Percentiles rank a stretch among this genome's conserved stretches.
phyloP scores from a whole-genome alignment of 768 basidiomycete species.

The Harrya chromipes region DNA sequence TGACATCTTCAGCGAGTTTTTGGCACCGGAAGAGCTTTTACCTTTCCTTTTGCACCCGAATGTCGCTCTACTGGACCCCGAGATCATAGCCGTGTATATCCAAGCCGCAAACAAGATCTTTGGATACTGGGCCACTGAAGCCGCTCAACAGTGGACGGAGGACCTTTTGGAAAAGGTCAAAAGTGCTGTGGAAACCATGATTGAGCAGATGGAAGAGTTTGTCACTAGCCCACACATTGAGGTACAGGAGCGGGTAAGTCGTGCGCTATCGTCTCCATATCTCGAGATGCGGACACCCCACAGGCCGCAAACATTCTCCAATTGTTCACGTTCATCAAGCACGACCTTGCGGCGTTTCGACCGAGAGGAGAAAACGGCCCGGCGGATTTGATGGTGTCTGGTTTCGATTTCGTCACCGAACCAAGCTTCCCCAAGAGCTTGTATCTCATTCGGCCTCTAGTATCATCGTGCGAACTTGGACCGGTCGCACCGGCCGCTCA shows the following conservation, averaged over 20 bases:
- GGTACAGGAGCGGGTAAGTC: slow-evolving; percentile 84
- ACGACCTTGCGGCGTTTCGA: slow-evolving; percentile 60
- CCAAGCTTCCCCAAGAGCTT: slow-evolving; percentile 85
- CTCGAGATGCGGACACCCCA: slow-evolving; percentile 2
- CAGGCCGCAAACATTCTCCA: slow-evolving; percentile 82
- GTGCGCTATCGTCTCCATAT: neutral
- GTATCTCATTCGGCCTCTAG: slow-evolving; percentile 79
- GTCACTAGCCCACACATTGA: slow-evolving; percentile 69
- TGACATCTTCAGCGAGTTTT: slow-evolving; percentile 56
- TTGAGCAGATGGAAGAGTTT: slow-evolving; percentile 58
- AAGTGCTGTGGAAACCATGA: slow-evolving; percentile 57
- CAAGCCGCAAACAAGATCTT: slow-evolving; percentile 86
- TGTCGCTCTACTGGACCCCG: slow-evolving; percentile 53
- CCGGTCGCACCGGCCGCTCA: slow-evolving; percentile 82
- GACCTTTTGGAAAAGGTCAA: slow-evolving; percentile 66
- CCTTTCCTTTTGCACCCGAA: slow-evolving; percentile 64
- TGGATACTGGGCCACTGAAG: slow-evolving; percentile 75
- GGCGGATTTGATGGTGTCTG: slow-evolving; percentile 36
- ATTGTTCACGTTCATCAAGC: slow-evolving; percentile 70
- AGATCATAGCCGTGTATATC: slow-evolving; percentile 75
- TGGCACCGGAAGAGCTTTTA: slow-evolving; percentile 71
- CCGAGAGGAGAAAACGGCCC: slow-evolving; percentile 38
- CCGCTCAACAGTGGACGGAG: slow-evolving; percentile 75
- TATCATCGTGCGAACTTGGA: slow-evolving; percentile 75
- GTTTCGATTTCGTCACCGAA: slow-evolving; percentile 35